Conservation (phyloP, 306 rosid genomes). For the Boehmeria nivea region DNA sequence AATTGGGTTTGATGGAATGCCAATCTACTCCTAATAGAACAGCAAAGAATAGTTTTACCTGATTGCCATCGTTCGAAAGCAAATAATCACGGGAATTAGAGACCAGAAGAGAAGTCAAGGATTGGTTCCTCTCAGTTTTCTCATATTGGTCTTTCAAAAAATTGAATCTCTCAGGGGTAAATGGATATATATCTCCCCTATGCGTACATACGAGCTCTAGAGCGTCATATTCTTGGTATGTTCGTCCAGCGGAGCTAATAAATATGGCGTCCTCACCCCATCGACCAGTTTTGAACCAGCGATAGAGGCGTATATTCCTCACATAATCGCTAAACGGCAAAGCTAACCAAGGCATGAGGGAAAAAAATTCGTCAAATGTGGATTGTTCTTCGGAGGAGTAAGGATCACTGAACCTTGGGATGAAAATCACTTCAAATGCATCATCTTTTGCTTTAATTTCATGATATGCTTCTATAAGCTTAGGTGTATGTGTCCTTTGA, state of each 20-base stretch:
- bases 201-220: too few relatives aligned
- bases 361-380: neutral
- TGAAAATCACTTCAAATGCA: neutral
- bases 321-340: neutral
- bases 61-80: too few relatives aligned
- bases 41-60: too few relatives aligned
- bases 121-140: constrained; percentile 21
- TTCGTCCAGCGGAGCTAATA: too few relatives aligned
- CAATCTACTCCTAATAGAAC: too few relatives aligned
- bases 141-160: too few relatives aligned
- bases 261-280: too few relatives aligned
- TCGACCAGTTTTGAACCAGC: neutral
- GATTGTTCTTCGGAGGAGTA: too few relatives aligned
- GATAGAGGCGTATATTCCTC: neutral
- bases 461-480: neutral
- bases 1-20: too few relatives aligned
- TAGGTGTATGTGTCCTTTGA: neutral
- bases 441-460: too few relatives aligned
- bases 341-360: constrained; percentile 1
- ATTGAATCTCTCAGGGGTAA: constrained; percentile 25
- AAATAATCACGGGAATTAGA: constrained; percentile 35
- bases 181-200: too few relatives aligned
- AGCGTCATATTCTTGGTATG: too few relatives aligned
- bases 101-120: constrained; percentile 34
- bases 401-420: neutral